A percentile compares a stretch with the other conserved stretches of the same genome.
Conservation (phyloP, 768 basidiomycete genomes). For the Leccinum truebloodii region DNA sequence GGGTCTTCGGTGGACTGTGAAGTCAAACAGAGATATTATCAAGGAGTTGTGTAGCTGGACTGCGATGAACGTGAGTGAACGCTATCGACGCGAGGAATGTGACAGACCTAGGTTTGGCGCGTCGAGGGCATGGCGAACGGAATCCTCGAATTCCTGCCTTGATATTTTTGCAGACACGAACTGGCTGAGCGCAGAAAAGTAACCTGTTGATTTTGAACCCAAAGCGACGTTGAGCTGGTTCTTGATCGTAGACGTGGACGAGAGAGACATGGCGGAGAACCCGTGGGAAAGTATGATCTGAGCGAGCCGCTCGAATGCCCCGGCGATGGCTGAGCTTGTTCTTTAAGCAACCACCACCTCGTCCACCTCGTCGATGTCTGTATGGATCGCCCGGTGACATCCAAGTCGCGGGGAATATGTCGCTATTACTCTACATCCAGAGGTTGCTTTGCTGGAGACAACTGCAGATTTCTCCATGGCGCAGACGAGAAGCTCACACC, state of each 20-base stretch:
- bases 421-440: slow-evolving; percentile 60
- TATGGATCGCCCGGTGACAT: slow-evolving; percentile 61
- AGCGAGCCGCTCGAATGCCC: neutral
- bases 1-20: slow-evolving; percentile 68
- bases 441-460: slow-evolving; percentile 68
- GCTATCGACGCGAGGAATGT: neutral
- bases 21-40: slow-evolving; percentile 81
- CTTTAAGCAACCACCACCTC: neutral
- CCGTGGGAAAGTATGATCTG: slow-evolving; percentile 21
- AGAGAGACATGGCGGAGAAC: slow-evolving; percentile 58
- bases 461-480: slow-evolving; percentile 79
- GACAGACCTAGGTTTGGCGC: slow-evolving; percentile 51
- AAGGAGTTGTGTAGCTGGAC: slow-evolving; percentile 84
- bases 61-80: slow-evolving; percentile 29
- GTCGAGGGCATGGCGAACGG: slow-evolving; percentile 61
- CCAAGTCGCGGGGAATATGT: slow-evolving; percentile 72
- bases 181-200: slow-evolving; percentile 63
- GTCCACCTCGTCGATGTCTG: slow-evolving; percentile 24
- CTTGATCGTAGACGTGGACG: slow-evolving; percentile 74
- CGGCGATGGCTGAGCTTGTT: neutral
- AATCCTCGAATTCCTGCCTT: slow-evolving; percentile 74
- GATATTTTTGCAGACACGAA: slow-evolving; percentile 72
- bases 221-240: slow-evolving; percentile 61
- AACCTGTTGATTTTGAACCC: slow-evolving; percentile 57
- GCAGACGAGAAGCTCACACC: slow-evolving; percentile 54